phyloP scores from a whole-genome alignment of 2,329 filamentous ascomycete genomes.

The Fusarium graminum region DNA sequence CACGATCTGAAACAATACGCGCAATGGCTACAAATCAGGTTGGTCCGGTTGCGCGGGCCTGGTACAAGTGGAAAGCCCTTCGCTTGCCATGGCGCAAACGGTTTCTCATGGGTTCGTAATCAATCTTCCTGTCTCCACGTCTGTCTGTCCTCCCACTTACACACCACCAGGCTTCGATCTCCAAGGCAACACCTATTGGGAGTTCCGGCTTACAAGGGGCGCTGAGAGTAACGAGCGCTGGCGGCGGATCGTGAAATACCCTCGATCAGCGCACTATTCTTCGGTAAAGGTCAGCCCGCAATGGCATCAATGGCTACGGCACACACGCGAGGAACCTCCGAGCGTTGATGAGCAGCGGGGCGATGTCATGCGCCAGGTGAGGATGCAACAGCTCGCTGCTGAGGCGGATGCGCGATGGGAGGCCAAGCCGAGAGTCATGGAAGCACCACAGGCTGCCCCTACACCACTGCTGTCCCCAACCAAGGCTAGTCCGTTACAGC shows the following conservation, averaged over 20 bases:
- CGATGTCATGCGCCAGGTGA: slow-evolving; percentile 66
- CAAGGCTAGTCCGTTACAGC: slow-evolving; percentile 13
- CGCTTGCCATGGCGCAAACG: slow-evolving; percentile 73
- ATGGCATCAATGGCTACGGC: slow-evolving; percentile 78
- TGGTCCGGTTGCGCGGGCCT: slow-evolving; percentile 58
- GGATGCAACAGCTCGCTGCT: slow-evolving; percentile 69
- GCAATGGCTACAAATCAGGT: slow-evolving; percentile 56
- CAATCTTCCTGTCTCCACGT: slow-evolving; percentile 1
- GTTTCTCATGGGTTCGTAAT: slow-evolving; percentile 69
- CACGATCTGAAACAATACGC: slow-evolving; percentile 18
- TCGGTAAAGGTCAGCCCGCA: slow-evolving; percentile 69
- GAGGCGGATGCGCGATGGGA: slow-evolving; percentile 74
- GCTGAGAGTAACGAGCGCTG: slow-evolving; percentile 59
- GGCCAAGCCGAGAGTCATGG: slow-evolving; percentile 66
- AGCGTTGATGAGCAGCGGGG: slow-evolving; percentile 67
- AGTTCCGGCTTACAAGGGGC: slow-evolving; percentile 68
- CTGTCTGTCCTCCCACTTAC: slow-evolving; percentile 36
- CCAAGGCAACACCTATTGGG: slow-evolving; percentile 76
- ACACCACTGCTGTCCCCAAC: slow-evolving; percentile 37
- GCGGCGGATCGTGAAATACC: slow-evolving; percentile 73
- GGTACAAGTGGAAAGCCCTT: slow-evolving; percentile 73
- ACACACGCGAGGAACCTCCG: slow-evolving; percentile 68
- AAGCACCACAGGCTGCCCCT: slow-evolving; percentile 49
- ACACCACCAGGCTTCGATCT: slow-evolving; percentile 69
- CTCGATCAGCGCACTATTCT: slow-evolving; percentile 65